Percentiles rank a stretch among this genome's conserved stretches.
Evolutionary conservation across 2,329 filamentous ascomycete species (phyloP).

Genomic region (Byssothecium circinans): DNA sequence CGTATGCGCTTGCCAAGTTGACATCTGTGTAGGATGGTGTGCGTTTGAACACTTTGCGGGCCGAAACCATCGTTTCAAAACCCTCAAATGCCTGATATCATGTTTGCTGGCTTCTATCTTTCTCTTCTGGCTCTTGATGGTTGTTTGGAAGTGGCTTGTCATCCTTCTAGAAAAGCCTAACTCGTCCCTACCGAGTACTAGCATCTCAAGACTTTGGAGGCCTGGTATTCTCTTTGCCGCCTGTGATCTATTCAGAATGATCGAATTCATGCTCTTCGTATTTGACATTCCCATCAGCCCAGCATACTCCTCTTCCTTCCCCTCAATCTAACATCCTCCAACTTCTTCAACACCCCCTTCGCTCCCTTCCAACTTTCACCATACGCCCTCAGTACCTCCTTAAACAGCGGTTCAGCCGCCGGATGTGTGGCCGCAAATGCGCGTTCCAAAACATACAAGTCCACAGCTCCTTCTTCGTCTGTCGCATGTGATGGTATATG

Average conservation of each 20-base stretch:
- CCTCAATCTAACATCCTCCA: slow-evolving; percentile 91
- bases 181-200: no score
- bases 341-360: slow-evolving; percentile 70
- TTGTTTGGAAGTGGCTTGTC: no score
- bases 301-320: slow-evolving; percentile 97
- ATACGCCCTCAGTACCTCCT: slow-evolving; percentile 74
- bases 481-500: slow-evolving; percentile 71
- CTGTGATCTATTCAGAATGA: neutral
- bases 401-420: slow-evolving; percentile 74
- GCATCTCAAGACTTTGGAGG: neutral
- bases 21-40: no score
- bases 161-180: no score
- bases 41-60: no score
- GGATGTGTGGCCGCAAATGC: slow-evolving; percentile 96
- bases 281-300: slow-evolving; percentile 57
- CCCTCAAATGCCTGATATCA: no score
- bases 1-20: no score
- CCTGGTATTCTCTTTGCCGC: neutral
- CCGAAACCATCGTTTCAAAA: no score
- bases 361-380: slow-evolving; percentile 73
- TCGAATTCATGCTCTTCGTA: neutral
- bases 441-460: slow-evolving; percentile 91
- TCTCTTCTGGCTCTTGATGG: no score
- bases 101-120: no score
- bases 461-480: slow-evolving; percentile 93